Evolutionary conservation across 2,329 filamentous ascomycete species (phyloP), one percentile per base, ranked within the genome.

Genomic region (Sporothrix humicola): DNA sequence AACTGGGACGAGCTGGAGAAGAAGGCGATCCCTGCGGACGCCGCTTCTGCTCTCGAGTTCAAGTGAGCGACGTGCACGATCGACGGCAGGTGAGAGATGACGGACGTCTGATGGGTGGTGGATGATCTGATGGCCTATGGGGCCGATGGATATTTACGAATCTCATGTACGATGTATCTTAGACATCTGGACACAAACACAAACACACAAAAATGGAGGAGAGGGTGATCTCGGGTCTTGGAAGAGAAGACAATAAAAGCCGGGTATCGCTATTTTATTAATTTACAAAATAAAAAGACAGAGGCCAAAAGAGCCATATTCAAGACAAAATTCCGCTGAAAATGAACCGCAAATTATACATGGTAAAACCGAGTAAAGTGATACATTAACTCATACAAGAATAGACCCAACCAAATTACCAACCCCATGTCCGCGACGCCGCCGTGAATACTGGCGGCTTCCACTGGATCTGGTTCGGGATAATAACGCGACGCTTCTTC

Each of bases 401-500:
- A 4, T 54, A 72, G 10, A 73, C 9, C 20, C n/a, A 23, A 23
- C 1, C 52, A 58, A 17, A 50, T 77, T 85, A 98, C 95, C 95
- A 98, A 75, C 95, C 97, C 96, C 96, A 98, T 13, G 95, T 98
- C 78, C 95, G 88, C 77, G 90, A 93, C 15, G 92, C 93, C 0
- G 95, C 95, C 37, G 92, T 95, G 80, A 98, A 98, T 0, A 98
- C 93, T 0, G 96, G 96, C 12, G 96, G 95, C 82, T 97, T 98
- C 96, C 96, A 99, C 79, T 94, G 92, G 73, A 99, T 90, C 78
- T 89, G 88, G 23, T 89, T 87, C 0, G 95, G 87, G 75, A 97
- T 92, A 76, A 99, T 95, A 61, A 88, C 83, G 72, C 92, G 87
- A 81, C 91, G 91, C 74, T 91, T 89, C 82, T 97, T 98, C 71